Base-by-base conservation (phyloP, 139 green algal genomes). In the Bryopsis sp. region DNA sequence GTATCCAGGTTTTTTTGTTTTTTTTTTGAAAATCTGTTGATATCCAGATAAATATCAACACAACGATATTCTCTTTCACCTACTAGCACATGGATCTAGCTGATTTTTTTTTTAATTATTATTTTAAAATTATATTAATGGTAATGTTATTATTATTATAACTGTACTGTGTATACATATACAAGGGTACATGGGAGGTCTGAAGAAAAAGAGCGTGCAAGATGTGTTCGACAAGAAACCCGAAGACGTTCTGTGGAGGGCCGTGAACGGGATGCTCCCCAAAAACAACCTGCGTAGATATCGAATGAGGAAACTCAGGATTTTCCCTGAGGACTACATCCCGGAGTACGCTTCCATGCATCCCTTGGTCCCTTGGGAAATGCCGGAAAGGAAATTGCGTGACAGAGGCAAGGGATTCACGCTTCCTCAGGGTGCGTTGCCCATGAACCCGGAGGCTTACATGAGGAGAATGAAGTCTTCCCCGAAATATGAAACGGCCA, bases 181-280 rank as follows among this genome's bases (percentile, higher is more conserved):
- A 38, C 8, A 78, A 85, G 83, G 83, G 15, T 90, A 82, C 68
- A 85, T 86, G 26, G 90, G 90, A 34, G 89, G 90, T 33, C 67
- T 95, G 39, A 92, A 89, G 54, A 75, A 90, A 70, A 80, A 82
- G 2, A 86, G 75, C 7, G 90, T 81, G 0, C 68, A 72, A 26
- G 67, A 89, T 15, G 65, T 85, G 70, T 83, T 76, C 71, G 72
- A 79, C 2, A 73, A 74, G 7, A 76, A 92, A 57, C 89, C 90
- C 0, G 79, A 72, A n/a, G n/a, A 74, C 1, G 70, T 94, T 3
- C 50, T 96, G 37, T 63, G 69, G 5, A 72, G 81, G 24, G 85
- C 90, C 6, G 89, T 96, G 32, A 73, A 80, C 31, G 88, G 89
- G 72, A 96, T 96, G 90, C 80, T 96, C 47, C 90, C 90, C 11